Base-by-base conservation (phyloP, 2,329 filamentous ascomycete species). In the Immersiporthe knoxdaviesiana region DNA sequence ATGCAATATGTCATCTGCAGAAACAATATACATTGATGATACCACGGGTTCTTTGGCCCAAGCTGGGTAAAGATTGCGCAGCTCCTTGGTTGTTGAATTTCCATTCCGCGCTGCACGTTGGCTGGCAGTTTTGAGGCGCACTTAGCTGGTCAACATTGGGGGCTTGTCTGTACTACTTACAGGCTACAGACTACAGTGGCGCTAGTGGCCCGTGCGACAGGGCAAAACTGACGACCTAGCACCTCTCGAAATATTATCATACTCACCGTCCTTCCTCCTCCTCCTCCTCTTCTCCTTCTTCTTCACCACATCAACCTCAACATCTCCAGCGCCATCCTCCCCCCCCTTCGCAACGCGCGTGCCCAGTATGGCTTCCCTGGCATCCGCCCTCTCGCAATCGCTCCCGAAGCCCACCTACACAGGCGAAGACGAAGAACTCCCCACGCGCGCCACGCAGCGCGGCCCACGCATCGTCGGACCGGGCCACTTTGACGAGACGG, bases 361-460 rank as follows among this genome's bases (percentile, higher is more conserved):
- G 65, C 35, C 74, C 74, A 79, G 69, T 71, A 92, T 92, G 90
- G 83, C 89, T 70, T 90, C 89, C 70, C 85, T 92, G 76, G 87
- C 86, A 73, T 85, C 88, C 70, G 92, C 93, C 69, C 86, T 98
- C 58, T 89, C 93, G 72, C 89, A 90, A 77, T 90, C 92, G 68
- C 85, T 98, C 58, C 95, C 95, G 3, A 94, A 94, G 78, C 94
- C 95, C 21, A 95, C 92, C 81, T 97, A 97, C 78, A 93, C 91
- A 5, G 94, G 92, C 74, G 93, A 97, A 78, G 90, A 97, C 78
- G 94, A 97, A 78, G 92, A 97, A 76, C 82, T 91, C 44, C 90
- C 91, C 32, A 81, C 84, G 39, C 88, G 91, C 77, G 85, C 91
- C 61, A 90, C 92, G 77, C 90, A 92, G 75, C 90, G 90, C 78